phyloP scores from a whole-genome alignment of 257 asterid genomes.

The Nicotiana knightiana region DNA sequence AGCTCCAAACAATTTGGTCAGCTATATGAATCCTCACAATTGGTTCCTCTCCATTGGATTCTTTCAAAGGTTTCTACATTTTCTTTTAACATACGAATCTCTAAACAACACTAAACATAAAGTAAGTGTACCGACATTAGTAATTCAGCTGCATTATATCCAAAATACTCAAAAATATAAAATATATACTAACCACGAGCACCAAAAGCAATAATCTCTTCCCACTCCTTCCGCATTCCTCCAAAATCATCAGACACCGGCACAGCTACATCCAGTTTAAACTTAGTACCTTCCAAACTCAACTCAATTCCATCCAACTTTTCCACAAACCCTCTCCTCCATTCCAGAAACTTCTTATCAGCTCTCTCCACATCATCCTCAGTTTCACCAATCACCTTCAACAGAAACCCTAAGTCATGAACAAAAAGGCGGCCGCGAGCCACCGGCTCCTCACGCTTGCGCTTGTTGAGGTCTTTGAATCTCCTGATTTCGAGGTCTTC shows the following conservation, averaged over 20 bases:
- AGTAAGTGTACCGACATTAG: background rate
- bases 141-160: background rate
- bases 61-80: background rate
- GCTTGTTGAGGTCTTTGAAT: slow-evolving; percentile 69
- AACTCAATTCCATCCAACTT: slow-evolving; percentile 86
- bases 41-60: background rate
- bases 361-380: slow-evolving; percentile 33
- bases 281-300: slow-evolving; percentile 74
- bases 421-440: slow-evolving; percentile 65
- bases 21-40: too few species aligned
- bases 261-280: slow-evolving; percentile 50
- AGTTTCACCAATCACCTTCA: slow-evolving; percentile 15
- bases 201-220: slow-evolving; percentile 72
- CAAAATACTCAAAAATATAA: background rate
- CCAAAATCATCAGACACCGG: slow-evolving; percentile 63
- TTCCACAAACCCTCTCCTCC: slow-evolving; percentile 62
- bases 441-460: slow-evolving; percentile 92
- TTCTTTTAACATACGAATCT: background rate
- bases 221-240: slow-evolving; percentile 82
- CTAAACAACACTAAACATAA: background rate
- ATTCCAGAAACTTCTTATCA: slow-evolving; percentile 53
- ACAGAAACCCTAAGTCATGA: slow-evolving; percentile 65
- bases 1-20: too few species aligned
- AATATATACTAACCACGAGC: slow-evolving; percentile 46
- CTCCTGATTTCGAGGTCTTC: slow-evolving; percentile 54